Conservation (phyloP, 257 asterid genomes). For the Scutellaria baicalensis region DNA sequence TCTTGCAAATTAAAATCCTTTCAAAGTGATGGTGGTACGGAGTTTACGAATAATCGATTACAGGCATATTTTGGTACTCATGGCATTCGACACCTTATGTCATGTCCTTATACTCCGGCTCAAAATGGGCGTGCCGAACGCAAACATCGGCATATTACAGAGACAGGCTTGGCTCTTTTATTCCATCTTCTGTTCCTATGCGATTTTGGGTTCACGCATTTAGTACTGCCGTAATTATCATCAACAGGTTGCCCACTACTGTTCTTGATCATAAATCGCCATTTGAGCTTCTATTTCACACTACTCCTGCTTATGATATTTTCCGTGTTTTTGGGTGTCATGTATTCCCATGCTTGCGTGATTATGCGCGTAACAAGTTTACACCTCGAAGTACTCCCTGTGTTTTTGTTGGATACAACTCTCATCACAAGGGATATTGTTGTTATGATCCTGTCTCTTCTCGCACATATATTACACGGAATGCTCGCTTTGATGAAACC, state of each 20-base stretch:
- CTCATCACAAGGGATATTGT: background rate
- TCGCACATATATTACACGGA: background rate
- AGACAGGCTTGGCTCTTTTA: too few relatives aligned
- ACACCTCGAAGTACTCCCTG: background rate
- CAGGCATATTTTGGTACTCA: background rate
- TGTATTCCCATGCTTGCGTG: background rate
- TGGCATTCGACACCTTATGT: background rate
- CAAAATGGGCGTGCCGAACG: too few relatives aligned
- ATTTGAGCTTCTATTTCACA: background rate
- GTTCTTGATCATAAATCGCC: too few relatives aligned
- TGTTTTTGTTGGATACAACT: background rate
- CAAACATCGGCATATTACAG: too few relatives aligned
- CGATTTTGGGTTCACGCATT: too few relatives aligned
- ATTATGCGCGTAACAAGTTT: background rate
- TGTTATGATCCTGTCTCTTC: background rate
- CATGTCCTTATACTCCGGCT: background rate
- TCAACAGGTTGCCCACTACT: too few relatives aligned
- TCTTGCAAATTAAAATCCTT: background rate
- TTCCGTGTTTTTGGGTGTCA: background rate
- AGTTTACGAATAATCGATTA: background rate
- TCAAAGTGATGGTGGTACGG: background rate
- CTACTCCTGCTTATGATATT: too few relatives aligned
- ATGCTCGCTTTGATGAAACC: background rate
- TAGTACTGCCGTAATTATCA: too few relatives aligned
- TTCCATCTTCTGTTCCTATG: too few relatives aligned